A percentile compares a stretch with the other conserved stretches of the same genome.
Conservation (phyloP, 345 rosid genomes). For the Murraya paniculata region DNA sequence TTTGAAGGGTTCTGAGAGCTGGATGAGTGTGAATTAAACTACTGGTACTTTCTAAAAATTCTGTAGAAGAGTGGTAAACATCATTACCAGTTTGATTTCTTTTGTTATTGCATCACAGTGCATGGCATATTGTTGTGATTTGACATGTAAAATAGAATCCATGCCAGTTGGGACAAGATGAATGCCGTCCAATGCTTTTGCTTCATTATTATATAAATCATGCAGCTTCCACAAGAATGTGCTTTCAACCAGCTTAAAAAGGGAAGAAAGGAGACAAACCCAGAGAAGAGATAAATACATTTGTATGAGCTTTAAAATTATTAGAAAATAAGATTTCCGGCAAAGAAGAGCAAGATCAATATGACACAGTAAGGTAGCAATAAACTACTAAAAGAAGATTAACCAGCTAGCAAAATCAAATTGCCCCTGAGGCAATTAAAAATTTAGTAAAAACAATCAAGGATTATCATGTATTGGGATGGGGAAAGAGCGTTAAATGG, state of each 20-base stretch:
- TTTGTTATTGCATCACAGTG: constrained; percentile 69
- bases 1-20: constrained; percentile 91
- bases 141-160: constrained; percentile 46
- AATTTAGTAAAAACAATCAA: not conserved
- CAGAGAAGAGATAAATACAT: constrained; percentile 12
- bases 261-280: not conserved
- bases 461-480: not conserved
- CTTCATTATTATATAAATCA: constrained; percentile 55
- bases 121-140: constrained; percentile 71
- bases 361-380: not conserved
- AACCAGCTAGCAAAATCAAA: not conserved
- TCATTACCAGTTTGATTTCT: constrained; percentile 72
- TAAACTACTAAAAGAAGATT: not conserved
- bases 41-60: constrained; percentile 19
- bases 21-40: constrained; percentile 46
- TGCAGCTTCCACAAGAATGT: constrained; percentile 62
- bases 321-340: not conserved
- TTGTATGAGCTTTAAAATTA: constrained; percentile 6
- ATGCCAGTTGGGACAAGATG: constrained; percentile 62
- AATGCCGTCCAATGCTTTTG: constrained; percentile 48
- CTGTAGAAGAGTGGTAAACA: constrained; percentile 8
- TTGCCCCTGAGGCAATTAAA: not conserved
- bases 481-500: not conserved
- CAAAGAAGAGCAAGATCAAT: not conserved
- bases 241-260: constrained; percentile 74